Evolutionary conservation across 352 stramenopile species (phyloP), one percentile per base, ranked within the genome.

Genomic region (Pythium aristosporum): DNA sequence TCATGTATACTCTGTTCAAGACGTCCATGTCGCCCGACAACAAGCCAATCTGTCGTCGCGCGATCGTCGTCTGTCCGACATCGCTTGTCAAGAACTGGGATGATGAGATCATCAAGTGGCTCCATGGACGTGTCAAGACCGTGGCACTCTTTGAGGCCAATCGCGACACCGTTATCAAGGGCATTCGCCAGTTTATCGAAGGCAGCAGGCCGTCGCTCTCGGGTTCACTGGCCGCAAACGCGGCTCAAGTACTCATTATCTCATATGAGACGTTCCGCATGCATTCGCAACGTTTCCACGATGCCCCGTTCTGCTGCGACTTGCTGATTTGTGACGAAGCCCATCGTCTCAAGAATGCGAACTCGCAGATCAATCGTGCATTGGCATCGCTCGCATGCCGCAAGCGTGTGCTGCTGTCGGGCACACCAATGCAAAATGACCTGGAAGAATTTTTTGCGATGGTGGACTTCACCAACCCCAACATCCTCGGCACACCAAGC

Each of bases 341-440:
- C 0, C 97, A 99, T 83, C 88, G 97, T 43, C 81, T 99, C 0
- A 99, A 99, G 74, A 99, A 99, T 69, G 86, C 91, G 4, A 97
- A 96, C 30, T 99, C 97, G 39, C 88, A 98, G 72, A 95, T 94
- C 63, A 96, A 92, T 61, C 79, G 83, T 30, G 86, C 85, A 0
- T 57, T 95, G 16, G 89, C 85, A 11, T 79, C 79, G 7, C 61
- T 99, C 16, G 75, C 88, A 2, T 97, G 94, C 49, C 82, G 88
- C 59, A 94, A 96, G 15, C 87, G 97, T 37, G 89, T 99, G 7
- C 69, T 99, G 41, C 69, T 99, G 5, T 99, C 96, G 0, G 97
- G 97, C 32, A 99, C 97, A 18, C 97, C 96, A 2, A 99, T 99
- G 94, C 96, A 99, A 65, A 99, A 99, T 67, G 96, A 99, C 78